Percentiles rank a stretch among this genome's conserved stretches.
Evolutionary conservation across 192 early-diverging fungal species (phyloP).

Genomic region (Coemansia sp.): DNA sequence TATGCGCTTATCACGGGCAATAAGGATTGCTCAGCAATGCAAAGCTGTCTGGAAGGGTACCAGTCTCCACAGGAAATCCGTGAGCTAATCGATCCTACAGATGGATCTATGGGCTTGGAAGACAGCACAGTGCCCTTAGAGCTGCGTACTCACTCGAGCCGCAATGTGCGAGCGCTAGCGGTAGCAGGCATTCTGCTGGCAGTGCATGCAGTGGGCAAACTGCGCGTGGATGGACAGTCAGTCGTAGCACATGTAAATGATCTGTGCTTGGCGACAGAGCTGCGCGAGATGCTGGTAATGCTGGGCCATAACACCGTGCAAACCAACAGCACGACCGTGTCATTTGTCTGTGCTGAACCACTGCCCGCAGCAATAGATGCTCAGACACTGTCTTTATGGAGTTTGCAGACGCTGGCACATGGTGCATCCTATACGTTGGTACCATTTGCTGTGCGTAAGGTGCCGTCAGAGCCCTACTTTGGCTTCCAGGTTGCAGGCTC

Average conservation of each 20-base stretch:
- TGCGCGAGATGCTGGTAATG: conserved; percentile 1
- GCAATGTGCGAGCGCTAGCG: conserved; percentile 4
- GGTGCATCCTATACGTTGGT: background rate
- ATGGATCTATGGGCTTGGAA: too few species aligned
- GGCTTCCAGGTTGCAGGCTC: conserved; percentile 25
- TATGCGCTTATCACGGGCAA: background rate
- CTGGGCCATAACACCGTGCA: conserved; percentile 6
- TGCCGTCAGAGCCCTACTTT: conserved; percentile 24
- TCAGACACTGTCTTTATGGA: background rate
- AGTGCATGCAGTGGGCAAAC: background rate
- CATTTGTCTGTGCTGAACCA: background rate
- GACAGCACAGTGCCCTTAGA: background rate
- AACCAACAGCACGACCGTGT: background rate
- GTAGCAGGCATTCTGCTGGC: conserved; percentile 5
- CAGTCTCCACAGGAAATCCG: background rate
- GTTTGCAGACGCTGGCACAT: background rate
- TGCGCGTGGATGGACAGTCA: background rate
- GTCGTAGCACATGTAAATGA: background rate
- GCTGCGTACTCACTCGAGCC: conserved; percentile 15
- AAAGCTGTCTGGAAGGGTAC: background rate
- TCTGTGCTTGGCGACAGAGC: background rate
- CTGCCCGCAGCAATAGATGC: too few species aligned
- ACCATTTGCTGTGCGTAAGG: conserved; percentile 23
- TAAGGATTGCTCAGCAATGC: background rate
- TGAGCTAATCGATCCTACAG: background rate